Conservation (phyloP, 441 rosid species). For the Arabidopsis lyrata region DNA sequence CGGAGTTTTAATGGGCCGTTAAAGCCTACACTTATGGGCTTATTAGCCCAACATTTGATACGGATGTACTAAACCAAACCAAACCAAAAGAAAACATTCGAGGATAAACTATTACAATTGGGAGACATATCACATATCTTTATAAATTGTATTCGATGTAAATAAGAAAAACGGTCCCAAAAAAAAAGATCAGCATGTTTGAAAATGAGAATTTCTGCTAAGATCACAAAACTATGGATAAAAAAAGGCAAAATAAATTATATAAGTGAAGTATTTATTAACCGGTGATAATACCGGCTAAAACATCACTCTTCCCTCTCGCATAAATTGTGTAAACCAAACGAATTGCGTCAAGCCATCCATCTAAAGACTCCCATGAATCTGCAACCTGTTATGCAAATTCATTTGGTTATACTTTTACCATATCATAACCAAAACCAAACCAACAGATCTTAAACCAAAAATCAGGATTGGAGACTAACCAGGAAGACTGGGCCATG, state of each 20-base stretch:
- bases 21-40: neutral
- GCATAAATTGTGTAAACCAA: constrained; percentile 88
- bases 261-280: constrained; percentile 44
- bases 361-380: constrained; percentile 94
- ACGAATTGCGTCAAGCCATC: constrained; percentile 97
- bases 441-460: constrained; percentile 1
- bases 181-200: neutral
- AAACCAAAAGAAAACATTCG: too few species aligned
- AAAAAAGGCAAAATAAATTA: neutral
- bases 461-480: constrained; percentile 33
- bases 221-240: neutral
- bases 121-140: neutral
- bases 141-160: neutral
- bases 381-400: constrained; percentile 78
- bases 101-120: neutral
- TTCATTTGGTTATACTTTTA: too few species aligned
- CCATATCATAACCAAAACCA: neutral
- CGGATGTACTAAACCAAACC: too few species aligned
- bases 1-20: neutral
- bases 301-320: constrained; percentile 85
- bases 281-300: constrained; percentile 89
- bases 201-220: constrained; percentile 13
- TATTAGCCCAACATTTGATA: constrained; percentile 7
- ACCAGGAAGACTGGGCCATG: constrained; percentile 87
- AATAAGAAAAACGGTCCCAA: neutral